Percentiles rank a stretch among this genome's conserved stretches.
Conservation (phyloP, 352 stramenopile species). For the Globisporangium polare region DNA sequence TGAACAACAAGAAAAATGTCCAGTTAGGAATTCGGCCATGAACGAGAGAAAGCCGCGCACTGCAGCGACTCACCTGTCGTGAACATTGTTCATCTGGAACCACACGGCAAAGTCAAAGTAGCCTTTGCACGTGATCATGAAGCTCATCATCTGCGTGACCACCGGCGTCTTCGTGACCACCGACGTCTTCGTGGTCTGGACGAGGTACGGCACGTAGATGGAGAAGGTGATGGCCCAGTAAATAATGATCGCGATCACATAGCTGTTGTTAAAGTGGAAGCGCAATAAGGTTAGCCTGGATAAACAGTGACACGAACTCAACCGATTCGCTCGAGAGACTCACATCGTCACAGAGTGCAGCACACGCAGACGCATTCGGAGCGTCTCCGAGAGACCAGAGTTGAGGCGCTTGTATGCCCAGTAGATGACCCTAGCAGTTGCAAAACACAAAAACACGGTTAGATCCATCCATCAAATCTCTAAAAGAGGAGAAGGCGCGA, state of each 20-base stretch:
- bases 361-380: slow-evolving; percentile 82
- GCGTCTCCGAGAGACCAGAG: slow-evolving; percentile 77
- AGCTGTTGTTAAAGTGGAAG: slow-evolving; percentile 35
- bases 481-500: background rate
- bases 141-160: slow-evolving; percentile 83
- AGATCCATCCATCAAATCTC: background rate
- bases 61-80: slow-evolving; percentile 29
- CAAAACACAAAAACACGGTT: slow-evolving; percentile 9
- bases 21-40: background rate
- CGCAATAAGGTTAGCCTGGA: background rate
- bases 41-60: background rate
- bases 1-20: background rate
- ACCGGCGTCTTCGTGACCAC: slow-evolving; percentile 10
- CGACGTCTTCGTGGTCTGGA: slow-evolving; percentile 42
- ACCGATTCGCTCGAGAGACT: slow-evolving; percentile 13
- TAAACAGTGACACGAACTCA: background rate
- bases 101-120: slow-evolving; percentile 89
- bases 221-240: slow-evolving; percentile 86
- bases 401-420: slow-evolving; percentile 79
- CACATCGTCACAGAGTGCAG: slow-evolving; percentile 87
- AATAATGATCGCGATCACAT: slow-evolving; percentile 90
- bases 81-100: slow-evolving; percentile 88
- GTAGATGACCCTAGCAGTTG: slow-evolving; percentile 59
- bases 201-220: slow-evolving; percentile 83
- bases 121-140: slow-evolving; percentile 89